Evolutionary conservation across 108 stramenopile species (phyloP), one percentile per base, ranked within the genome.

Genomic region (Skeletonema grethae): DNA sequence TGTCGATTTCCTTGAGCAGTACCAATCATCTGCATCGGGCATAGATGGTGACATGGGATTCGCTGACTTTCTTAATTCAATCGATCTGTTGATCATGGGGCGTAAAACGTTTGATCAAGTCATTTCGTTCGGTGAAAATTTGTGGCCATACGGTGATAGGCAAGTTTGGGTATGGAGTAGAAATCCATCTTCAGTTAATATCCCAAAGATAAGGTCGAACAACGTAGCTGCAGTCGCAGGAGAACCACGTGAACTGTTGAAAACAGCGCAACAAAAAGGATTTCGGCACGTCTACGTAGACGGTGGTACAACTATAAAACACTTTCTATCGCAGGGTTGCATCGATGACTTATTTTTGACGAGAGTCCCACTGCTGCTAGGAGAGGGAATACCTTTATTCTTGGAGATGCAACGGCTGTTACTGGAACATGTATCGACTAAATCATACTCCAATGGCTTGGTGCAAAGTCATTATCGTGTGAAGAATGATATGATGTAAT

Each of bases 41-140:
- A n/a, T n/a, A n/a, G n/a, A 81, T 39, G 82, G 62, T 28, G 82
- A 83, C 28, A 75, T 83, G 63, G 83, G 78, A 7, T 87, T 87
- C 60, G n/a, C 67, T 16, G 76, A 70, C 5, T 83, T 84, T 55
- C 59, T 87, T 57, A 18, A 61, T 12, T 63, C 77, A 1, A 61
- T 87, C 57, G 86, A 87, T 66, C 65, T 65, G 18, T 62, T 87
- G 11, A 58, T 87, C 16, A 83, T 87, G 84, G 86, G 86, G 29
- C 81, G 84, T 16, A 87, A 73, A 20, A 84, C 86, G 15, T 87
- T 76, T 59, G 84, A 87, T 73, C 74, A 69, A 18, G 85, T 86
- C 11, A 39, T 69, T 1, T 79, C 72, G 24, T 86, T 86, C 60
- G 82, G 85, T 12, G 65, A 80, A 3, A 79, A 83, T 38, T 22